Base-by-base conservation (phyloP, 345 rosid genomes). In the Kandelia obovata region DNA sequence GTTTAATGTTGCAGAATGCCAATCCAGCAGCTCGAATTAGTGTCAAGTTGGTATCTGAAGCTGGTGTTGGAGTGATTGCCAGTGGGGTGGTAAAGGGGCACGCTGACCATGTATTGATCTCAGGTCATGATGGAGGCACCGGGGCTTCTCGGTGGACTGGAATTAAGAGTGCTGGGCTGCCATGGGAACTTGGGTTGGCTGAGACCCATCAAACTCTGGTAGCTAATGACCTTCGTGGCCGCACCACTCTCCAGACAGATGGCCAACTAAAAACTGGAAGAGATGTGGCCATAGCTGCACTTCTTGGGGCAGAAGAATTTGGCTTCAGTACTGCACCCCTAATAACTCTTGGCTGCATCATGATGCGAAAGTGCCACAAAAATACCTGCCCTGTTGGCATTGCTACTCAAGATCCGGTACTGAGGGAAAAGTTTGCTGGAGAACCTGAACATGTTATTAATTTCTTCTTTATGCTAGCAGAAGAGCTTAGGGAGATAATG, bases 121-220 rank as follows among this genome's bases (percentile, higher is more conserved):
- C 99, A 7, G 99, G 99, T 75, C 99, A 96, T 72, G 99, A 96
- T 78, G 99, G 99, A 71, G 99, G 99, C 72, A 96, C 99, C 10
- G 99, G 99, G 62, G 99, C 99, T 47, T 90, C 99, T 71, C 81
- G 99, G 26, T 96, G 99, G 99, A 96, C 99, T 7, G 99, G 99
- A 73, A 96, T 96, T 10, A 96, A 96, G 83, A 92, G 84, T 68
- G 98, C 99, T 63, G 99, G 99, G 59, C 96, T 96, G 28, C 99
- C 99, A 4, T 96, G 99, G 99, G 99, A 96, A 66, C 87, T 96
- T 62, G 99, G 99, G 79, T 84, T 96, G 79, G 98, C 97, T 23
- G 99, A 96, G 85, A 96, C 99, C 25, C 99, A 96, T 68, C 99
- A 96, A 81, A 96, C 99, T 51, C 90, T 96, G 53, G 99, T 96